Conservation (phyloP, 257 asterid genomes). For the Nicotiana tabacum region DNA sequence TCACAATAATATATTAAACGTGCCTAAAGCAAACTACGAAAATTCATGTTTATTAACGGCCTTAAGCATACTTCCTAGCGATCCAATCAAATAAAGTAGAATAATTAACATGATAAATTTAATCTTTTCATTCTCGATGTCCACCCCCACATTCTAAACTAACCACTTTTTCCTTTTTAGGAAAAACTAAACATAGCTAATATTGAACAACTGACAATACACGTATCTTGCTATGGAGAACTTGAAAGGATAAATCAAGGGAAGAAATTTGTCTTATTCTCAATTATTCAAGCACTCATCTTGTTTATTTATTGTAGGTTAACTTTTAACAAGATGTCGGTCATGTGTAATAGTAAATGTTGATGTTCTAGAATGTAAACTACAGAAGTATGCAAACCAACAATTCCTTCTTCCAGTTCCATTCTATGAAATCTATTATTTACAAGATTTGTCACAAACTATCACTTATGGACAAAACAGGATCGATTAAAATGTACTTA, state of each 20-base stretch:
- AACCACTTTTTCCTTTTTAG: neutral
- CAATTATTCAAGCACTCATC: neutral
- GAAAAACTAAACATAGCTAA: neutral
- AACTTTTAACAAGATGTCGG: neutral
- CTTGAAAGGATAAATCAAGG: neutral
- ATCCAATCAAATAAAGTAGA: too few species aligned
- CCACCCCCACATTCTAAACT: too few species aligned
- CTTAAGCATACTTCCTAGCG: too few species aligned
- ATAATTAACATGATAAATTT: too few species aligned
- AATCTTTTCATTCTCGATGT: too few species aligned
- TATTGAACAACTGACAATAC: neutral
- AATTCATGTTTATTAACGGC: too few species aligned
- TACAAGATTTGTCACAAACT: neutral
- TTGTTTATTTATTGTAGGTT: neutral
- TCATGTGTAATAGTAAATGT: neutral
- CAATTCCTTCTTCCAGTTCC: neutral
- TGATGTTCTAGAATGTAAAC: neutral
- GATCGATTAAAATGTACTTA: neutral
- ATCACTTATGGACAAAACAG: neutral
- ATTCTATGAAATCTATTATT: neutral
- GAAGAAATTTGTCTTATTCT: neutral
- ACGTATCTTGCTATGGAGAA: neutral
- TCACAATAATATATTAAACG: too few species aligned
- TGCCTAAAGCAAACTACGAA: too few species aligned
- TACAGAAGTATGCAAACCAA: neutral